phyloP scores from a whole-genome alignment of 441 rosid genomes.

The Flueggea neowawraea region DNA sequence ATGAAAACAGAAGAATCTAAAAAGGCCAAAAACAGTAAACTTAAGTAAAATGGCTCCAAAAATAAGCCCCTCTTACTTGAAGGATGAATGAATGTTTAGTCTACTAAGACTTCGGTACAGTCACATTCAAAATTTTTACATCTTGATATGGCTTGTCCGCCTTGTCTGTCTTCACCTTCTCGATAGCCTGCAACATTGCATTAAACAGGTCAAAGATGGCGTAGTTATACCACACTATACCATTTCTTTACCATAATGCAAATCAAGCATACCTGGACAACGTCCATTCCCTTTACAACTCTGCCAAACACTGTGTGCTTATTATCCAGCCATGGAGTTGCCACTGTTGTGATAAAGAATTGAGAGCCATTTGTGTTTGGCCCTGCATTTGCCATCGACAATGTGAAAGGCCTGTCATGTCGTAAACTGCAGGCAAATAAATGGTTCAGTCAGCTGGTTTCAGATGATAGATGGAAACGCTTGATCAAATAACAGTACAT shows the following conservation, averaged over 20 bases:
- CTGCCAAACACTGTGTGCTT: constrained; percentile 97
- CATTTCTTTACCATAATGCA: background rate
- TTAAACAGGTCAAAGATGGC: too few species aligned
- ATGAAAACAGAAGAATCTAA: too few species aligned
- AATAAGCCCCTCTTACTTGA: background rate
- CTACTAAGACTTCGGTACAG: constrained; percentile 70
- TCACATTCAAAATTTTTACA: constrained; percentile 83
- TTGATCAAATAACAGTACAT: too few species aligned
- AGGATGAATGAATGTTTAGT: background rate
- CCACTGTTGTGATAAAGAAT: constrained; percentile 94
- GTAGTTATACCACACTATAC: too few species aligned
- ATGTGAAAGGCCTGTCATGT: constrained; percentile 90
- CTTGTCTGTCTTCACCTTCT: constrained; percentile 97
- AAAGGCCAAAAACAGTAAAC: background rate
- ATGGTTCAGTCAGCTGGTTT: constrained; percentile 10
- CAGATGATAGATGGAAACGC: background rate
- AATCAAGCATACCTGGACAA: constrained; percentile 68
- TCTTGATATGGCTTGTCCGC: constrained; percentile 88
- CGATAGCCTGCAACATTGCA: constrained; percentile 53
- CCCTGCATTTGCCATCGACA: constrained; percentile 98
- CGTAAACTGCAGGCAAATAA: constrained; percentile 56
- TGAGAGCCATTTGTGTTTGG: constrained; percentile 93
- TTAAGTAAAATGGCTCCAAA: background rate
- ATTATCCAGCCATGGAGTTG: constrained; percentile 97
- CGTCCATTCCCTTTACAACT: constrained; percentile 94